phyloP scores from a whole-genome alignment of 2,329 filamentous ascomycete genomes.

The Diaporthe batatas region DNA sequence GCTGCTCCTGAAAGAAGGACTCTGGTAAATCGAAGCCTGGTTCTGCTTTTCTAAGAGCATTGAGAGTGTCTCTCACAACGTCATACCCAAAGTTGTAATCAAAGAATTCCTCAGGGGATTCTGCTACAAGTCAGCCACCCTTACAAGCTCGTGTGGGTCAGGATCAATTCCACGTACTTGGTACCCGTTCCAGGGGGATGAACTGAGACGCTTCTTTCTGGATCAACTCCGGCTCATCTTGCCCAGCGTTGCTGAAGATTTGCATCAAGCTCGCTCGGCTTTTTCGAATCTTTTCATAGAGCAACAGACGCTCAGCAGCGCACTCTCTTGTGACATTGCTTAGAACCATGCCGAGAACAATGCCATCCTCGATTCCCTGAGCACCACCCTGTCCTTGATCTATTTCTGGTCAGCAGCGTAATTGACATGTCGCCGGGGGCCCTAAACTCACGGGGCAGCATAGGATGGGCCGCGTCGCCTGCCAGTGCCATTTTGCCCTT shows the following conservation, averaged over 20 bases:
- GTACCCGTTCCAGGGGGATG: neutral
- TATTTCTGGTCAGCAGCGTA: conserved; percentile 37
- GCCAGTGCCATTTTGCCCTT: conserved; percentile 51
- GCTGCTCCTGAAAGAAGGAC: neutral
- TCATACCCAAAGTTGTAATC: conserved; percentile 8
- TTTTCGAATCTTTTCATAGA: conserved; percentile 51
- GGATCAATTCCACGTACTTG: neutral
- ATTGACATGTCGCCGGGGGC: neutral
- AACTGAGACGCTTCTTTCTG: conserved; percentile 44
- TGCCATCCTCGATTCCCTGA: conserved; percentile 52
- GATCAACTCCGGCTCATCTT: conserved; percentile 50
- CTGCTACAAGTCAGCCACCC: neutral
- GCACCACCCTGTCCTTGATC: conserved; percentile 56
- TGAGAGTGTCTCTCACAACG: conserved; percentile 1
- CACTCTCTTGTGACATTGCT: conserved; percentile 43
- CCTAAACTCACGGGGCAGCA: neutral
- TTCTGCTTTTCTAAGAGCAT: neutral
- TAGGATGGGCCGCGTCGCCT: conserved; percentile 51
- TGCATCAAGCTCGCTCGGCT: conserved; percentile 51
- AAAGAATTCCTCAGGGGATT: neutral
- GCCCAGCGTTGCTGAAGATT: conserved; percentile 52
- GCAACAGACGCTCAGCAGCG: conserved; percentile 44
- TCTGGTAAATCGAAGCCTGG: neutral
- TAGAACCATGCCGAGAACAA: conserved; percentile 50
- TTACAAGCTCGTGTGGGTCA: neutral